Evolutionary conservation across 768 basidiomycete species (phyloP).

Genomic region (Suillus decipiens): DNA sequence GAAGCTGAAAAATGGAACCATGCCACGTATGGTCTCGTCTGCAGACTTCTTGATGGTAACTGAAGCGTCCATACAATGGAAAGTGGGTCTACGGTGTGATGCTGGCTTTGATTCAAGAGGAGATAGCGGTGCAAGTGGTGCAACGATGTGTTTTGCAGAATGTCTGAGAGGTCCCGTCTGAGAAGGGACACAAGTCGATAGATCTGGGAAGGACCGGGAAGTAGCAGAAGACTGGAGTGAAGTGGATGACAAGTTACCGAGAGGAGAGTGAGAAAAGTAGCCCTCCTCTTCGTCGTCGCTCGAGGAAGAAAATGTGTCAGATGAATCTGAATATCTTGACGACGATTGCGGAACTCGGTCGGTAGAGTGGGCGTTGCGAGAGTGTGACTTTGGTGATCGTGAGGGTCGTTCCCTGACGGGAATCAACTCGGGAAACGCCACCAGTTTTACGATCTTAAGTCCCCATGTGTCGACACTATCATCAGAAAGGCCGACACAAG

Average conservation of each 20-base stretch:
- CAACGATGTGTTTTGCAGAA: slow-evolving; percentile 39
- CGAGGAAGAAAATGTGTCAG: slow-evolving; percentile 29
- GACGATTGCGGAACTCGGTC: slow-evolving; percentile 8
- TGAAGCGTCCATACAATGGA: slow-evolving; percentile 10
- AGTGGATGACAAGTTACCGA: slow-evolving; percentile 35
- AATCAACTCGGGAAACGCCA: slow-evolving; percentile 76
- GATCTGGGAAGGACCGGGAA: slow-evolving; percentile 48
- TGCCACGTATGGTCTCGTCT: slow-evolving; percentile 11
- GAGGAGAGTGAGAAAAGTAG: slow-evolving; percentile 63
- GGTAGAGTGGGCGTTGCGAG: neutral
- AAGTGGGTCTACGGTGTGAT: slow-evolving; percentile 12
- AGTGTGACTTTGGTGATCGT: neutral
- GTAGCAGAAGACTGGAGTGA: slow-evolving; percentile 34
- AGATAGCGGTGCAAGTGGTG: slow-evolving; percentile 35
- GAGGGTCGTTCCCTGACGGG: slow-evolving; percentile 25
- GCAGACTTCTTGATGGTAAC: slow-evolving; percentile 19
- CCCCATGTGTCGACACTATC: slow-evolving; percentile 71
- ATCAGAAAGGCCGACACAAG: slow-evolving; percentile 74
- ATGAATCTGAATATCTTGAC: slow-evolving; percentile 23
- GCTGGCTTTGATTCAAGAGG: slow-evolving; percentile 23
- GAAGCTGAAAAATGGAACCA: slow-evolving; percentile 79
- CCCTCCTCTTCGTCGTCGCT: slow-evolving; percentile 46
- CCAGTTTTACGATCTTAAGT: slow-evolving; percentile 74
- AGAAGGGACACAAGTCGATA: slow-evolving; percentile 33
- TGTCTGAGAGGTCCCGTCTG: slow-evolving; percentile 36